These are phyloP conservation scores for Cyclotella choctawhatcheeana DNA, from an alignment of 108 stramenopile species.

Conservation along the genomic window DNA sequence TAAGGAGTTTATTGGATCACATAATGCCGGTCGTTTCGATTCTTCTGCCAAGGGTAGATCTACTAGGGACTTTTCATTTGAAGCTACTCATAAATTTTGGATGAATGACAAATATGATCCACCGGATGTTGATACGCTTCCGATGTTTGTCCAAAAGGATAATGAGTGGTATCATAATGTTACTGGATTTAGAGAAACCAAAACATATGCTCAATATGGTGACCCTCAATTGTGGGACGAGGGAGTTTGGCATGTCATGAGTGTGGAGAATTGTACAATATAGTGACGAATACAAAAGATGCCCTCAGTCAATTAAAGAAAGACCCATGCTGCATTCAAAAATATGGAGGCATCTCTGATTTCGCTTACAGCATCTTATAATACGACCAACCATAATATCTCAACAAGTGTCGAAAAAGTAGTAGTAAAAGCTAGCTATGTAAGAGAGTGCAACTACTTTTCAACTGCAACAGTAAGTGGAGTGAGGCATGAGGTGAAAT, in stretches of 20 bases:
- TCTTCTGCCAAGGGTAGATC: neutral
- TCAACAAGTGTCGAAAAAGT: too few species aligned
- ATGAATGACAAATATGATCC: neutral
- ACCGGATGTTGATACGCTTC: too few species aligned
- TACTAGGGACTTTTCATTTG: neutral
- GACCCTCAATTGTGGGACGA: constrained; percentile 16
- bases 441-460: too few species aligned
- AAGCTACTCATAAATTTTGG: constrained; percentile 10
- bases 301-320: too few species aligned
- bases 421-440: too few species aligned
- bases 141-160: neutral
- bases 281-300: neutral
- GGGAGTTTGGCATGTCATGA: constrained; percentile 13
- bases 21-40: constrained; percentile 11
- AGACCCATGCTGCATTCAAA: too few species aligned
- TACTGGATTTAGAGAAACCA: constrained; percentile 9
- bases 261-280: constrained; percentile 1
- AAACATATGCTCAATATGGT: constrained; percentile 10
- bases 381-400: too few species aligned
- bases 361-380: too few species aligned
- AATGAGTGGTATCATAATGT: constrained; percentile 14
- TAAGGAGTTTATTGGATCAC: constrained; percentile 11
- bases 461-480: too few species aligned
- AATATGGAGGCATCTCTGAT: too few species aligned
- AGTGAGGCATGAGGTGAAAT: too few species aligned